Percentiles rank a stretch among this genome's conserved stretches.
These are phyloP conservation scores for Candida multigemmis DNA, from an alignment of 805 yeast genomes.

Conservation along the genomic window DNA sequence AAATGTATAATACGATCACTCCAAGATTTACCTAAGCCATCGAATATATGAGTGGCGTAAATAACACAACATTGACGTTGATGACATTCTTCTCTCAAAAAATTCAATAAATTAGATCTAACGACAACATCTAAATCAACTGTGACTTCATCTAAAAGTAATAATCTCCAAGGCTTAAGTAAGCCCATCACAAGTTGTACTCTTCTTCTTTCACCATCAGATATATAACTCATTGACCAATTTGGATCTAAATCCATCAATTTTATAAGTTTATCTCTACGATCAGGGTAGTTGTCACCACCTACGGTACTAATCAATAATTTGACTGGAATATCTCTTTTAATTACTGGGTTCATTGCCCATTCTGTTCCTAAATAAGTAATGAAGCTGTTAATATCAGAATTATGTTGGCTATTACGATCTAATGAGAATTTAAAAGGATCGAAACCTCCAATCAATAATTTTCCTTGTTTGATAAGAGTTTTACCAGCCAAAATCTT, in stretches of 20 bases:
- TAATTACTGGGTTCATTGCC: slow-evolving; percentile 87
- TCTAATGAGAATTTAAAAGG: slow-evolving; percentile 66
- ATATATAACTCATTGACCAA: slow-evolving; percentile 89
- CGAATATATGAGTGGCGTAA: slow-evolving; percentile 95
- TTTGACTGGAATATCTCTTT: slow-evolving; percentile 84
- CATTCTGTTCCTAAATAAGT: slow-evolving; percentile 96
- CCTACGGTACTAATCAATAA: slow-evolving; percentile 77
- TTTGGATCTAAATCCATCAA: slow-evolving; percentile 76
- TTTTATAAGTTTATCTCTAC: slow-evolving; percentile 69
- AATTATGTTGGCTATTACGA: slow-evolving; percentile 31
- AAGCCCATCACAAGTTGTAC: slow-evolving; percentile 94
- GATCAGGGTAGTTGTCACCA: slow-evolving; percentile 49
- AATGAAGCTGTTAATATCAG: slow-evolving; percentile 39
- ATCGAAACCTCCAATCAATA: slow-evolving; percentile 72
- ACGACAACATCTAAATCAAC: slow-evolving; percentile 94
- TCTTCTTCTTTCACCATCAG: slow-evolving; percentile 93
- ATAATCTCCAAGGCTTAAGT: slow-evolving; percentile 78
- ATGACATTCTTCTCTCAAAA: slow-evolving; percentile 66
- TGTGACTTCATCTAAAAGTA: slow-evolving; percentile 92
- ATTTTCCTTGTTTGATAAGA: slow-evolving; percentile 62
- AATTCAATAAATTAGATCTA: slow-evolving; percentile 62
- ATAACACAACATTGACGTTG: slow-evolving; percentile 67
- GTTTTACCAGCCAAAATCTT: slow-evolving; percentile 87
- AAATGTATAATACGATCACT: slow-evolving; percentile 79
- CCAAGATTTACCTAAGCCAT: slow-evolving; percentile 79